Evolutionary conservation across 2,329 filamentous ascomycete species (phyloP).

Genomic region (Neopestalotiopsis sp.): DNA sequence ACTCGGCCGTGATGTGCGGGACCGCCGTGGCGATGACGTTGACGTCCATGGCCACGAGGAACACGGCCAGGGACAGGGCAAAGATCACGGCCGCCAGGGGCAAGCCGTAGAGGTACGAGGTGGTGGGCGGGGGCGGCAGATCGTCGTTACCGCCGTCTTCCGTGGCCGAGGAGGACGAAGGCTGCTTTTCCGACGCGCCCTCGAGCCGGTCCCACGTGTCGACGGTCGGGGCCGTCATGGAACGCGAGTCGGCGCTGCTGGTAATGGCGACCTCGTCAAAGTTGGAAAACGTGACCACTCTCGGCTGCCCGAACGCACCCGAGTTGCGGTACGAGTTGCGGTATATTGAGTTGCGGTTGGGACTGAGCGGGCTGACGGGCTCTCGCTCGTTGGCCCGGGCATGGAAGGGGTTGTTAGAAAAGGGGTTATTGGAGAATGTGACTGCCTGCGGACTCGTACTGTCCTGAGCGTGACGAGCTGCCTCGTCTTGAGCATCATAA

Average conservation of each 20-base stretch:
- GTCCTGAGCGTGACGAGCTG: neutral
- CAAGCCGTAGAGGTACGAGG: slow-evolving; percentile 12
- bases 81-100: slow-evolving; percentile 14
- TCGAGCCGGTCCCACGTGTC: slow-evolving; percentile 6
- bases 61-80: slow-evolving; percentile 18
- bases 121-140: neutral
- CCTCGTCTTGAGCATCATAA: neutral
- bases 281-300: slow-evolving; percentile 9
- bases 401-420: slow-evolving; percentile 1
- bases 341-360: neutral
- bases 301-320: neutral
- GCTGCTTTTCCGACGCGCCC: neutral
- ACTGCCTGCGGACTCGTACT: slow-evolving; percentile 2
- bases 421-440: neutral
- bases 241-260: neutral
- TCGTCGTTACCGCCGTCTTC: neutral
- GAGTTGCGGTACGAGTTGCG: neutral
- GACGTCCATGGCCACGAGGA: slow-evolving; percentile 20
- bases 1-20: slow-evolving; percentile 20
- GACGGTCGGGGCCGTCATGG: neutral
- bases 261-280: slow-evolving; percentile 10
- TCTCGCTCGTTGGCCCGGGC: neutral
- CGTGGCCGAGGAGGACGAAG: neutral
- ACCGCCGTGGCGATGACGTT: slow-evolving; percentile 27
- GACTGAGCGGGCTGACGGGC: slow-evolving; percentile 1